These are phyloP conservation scores for Agaricus subrufescens DNA, from an alignment of 768 basidiomycete species.

Conservation along the genomic window DNA sequence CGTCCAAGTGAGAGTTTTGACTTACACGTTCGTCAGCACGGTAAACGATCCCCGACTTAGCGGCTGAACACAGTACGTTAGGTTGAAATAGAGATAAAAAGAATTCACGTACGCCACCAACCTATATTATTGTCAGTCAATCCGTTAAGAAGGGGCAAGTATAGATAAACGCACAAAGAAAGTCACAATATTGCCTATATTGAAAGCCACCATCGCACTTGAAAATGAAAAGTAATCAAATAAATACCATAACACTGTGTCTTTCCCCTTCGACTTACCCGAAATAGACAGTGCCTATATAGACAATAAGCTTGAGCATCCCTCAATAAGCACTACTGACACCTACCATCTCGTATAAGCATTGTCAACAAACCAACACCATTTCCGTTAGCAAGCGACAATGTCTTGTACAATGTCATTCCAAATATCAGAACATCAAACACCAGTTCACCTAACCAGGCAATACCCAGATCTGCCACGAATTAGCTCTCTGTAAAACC, in stretches of 20 bases:
- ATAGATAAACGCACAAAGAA: slow-evolving; percentile 25
- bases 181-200: slow-evolving; percentile 32
- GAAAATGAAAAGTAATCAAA: background rate
- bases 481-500: background rate
- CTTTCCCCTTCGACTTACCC: slow-evolving; percentile 17
- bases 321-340: background rate
- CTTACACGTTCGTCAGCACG: slow-evolving; percentile 24
- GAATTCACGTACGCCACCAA: background rate
- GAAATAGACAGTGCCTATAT: slow-evolving; percentile 34
- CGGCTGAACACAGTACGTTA: slow-evolving; percentile 9
- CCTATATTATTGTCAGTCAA: slow-evolving; percentile 1
- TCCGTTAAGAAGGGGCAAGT: background rate
- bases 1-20: background rate
- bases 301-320: background rate
- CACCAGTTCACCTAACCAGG: slow-evolving; percentile 33
- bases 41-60: slow-evolving; percentile 18
- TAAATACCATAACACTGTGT: background rate
- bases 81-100: background rate
- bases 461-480: slow-evolving; percentile 24
- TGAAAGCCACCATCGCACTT: slow-evolving; percentile 33
- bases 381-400: slow-evolving; percentile 18
- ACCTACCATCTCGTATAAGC: slow-evolving; percentile 35
- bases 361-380: slow-evolving; percentile 24
- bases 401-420: slow-evolving; percentile 36
- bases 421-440: slow-evolving; percentile 36